phyloP scores from a whole-genome alignment of 83 land plant genomes.

The Thuja plicata region DNA sequence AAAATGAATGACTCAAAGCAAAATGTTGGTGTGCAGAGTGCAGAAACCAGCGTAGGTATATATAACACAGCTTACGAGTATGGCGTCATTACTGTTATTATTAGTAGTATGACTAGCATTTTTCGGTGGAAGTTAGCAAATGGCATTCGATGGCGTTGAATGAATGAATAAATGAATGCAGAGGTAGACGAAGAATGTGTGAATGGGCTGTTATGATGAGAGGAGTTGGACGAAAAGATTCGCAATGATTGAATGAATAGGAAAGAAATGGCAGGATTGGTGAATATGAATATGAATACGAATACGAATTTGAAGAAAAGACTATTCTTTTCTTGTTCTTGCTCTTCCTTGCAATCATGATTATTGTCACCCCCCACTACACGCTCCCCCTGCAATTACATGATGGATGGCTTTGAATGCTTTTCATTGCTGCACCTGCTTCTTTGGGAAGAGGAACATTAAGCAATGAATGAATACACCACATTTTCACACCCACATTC shows the following conservation, averaged over 20 bases:
- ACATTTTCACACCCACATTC: not conserved
- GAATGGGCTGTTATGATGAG: not conserved
- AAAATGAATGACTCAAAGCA: not conserved
- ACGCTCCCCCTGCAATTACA: slow-evolving; percentile 6
- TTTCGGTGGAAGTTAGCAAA: not conserved
- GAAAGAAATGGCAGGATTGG: not conserved
- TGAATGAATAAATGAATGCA: not conserved
- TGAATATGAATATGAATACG: not conserved
- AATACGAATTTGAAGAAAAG: not conserved
- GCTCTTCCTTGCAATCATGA: not conserved
- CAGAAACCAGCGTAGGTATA: not conserved
- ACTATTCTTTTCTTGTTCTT: not conserved
- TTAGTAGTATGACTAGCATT: not conserved
- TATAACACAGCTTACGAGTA: not conserved
- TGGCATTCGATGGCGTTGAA: not conserved
- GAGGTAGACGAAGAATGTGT: not conserved
- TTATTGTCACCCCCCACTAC: slow-evolving; percentile 1
- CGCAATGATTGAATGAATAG: slow-evolving; percentile 1
- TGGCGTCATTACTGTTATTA: not conserved
- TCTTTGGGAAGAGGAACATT: not conserved
- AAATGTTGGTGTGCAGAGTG: not conserved
- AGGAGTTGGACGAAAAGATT: not conserved
- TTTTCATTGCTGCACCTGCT: not conserved
- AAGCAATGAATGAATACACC: not conserved
- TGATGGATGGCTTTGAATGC: slow-evolving; percentile 2